Conservation (phyloP, 495 filamentous ascomycete species). For the Aspergillus asperescens region DNA sequence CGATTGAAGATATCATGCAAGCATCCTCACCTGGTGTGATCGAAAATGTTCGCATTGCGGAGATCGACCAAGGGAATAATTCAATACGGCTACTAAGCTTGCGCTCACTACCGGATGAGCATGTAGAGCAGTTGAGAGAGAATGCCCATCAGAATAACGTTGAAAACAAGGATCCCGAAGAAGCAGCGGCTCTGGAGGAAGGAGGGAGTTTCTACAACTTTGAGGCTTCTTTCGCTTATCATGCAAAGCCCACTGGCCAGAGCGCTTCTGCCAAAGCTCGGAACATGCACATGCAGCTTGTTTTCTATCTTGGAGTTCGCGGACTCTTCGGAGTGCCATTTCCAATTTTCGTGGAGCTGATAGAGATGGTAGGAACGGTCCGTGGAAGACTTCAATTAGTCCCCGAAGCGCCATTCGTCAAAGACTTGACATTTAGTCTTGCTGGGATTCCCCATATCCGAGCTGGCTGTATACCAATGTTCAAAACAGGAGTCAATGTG, state of each 20-base stretch:
- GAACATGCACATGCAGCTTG: slow-evolving; percentile 95
- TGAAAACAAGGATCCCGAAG: slow-evolving; percentile 78
- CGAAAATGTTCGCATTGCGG: slow-evolving; percentile 92
- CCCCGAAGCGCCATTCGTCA: slow-evolving; percentile 84
- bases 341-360: slow-evolving; percentile 83
- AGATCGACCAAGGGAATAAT: slow-evolving; percentile 90
- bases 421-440: slow-evolving; percentile 85
- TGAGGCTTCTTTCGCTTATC: slow-evolving; percentile 89
- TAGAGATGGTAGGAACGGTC: slow-evolving; percentile 79
- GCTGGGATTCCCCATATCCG: slow-evolving; percentile 87
- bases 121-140: slow-evolving; percentile 74
- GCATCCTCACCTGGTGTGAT: slow-evolving; percentile 83
- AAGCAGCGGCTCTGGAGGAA: slow-evolving; percentile 83
- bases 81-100: slow-evolving; percentile 85
- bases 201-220: slow-evolving; percentile 93
- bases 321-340: slow-evolving; percentile 78
- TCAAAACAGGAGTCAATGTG: slow-evolving; percentile 83
- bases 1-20: slow-evolving; percentile 91
- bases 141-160: slow-evolving; percentile 71
- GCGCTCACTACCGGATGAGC: slow-evolving; percentile 74
- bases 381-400: slow-evolving; percentile 77
- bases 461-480: slow-evolving; percentile 88
- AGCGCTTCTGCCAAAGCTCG: slow-evolving; percentile 71
- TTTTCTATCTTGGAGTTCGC: slow-evolving; percentile 82
- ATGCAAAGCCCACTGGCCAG: slow-evolving; percentile 68